phyloP scores from a whole-genome alignment of 306 rosid species.

The Astragalus membranaceus region DNA sequence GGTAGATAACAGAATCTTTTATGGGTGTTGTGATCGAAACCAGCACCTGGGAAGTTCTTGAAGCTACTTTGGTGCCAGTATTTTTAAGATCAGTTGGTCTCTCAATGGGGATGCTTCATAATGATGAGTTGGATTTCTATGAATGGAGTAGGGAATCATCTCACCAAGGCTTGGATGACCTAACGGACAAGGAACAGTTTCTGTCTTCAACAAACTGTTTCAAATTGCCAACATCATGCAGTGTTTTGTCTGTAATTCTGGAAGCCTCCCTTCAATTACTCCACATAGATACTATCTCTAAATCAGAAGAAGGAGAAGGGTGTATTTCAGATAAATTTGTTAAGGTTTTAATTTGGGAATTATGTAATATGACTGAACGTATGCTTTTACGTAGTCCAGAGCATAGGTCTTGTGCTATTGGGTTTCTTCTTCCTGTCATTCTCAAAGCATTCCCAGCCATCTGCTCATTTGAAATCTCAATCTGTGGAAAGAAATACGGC shows the following conservation, averaged over 20 bases:
- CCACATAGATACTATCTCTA: conserved; percentile 20
- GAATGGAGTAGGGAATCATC: conserved; percentile 26
- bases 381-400: conserved; percentile 66
- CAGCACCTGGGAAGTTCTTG: conserved; percentile 49
- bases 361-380: conserved; percentile 56
- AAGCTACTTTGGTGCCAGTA: conserved; percentile 53
- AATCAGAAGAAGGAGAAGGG: conserved; percentile 30
- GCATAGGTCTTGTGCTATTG: conserved; percentile 64
- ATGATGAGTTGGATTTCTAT: conserved; percentile 31
- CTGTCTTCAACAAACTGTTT: conserved; percentile 32
- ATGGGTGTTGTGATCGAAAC: conserved; percentile 51
- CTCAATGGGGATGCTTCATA: conserved; percentile 48
- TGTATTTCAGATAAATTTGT: conserved; percentile 36
- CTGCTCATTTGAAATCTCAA: conserved; percentile 36
- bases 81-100: conserved; percentile 49
- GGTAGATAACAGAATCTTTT: conserved; percentile 56
- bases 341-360: conserved; percentile 47
- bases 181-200: conserved; percentile 21
- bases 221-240: conserved; percentile 53
- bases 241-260: conserved; percentile 53
- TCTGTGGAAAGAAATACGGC: conserved; percentile 32
- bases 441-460: conserved; percentile 53
- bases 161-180: conserved; percentile 14
- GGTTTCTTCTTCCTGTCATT: conserved; percentile 66
- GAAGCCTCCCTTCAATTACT: conserved; percentile 46